Evolutionary conservation across 2,329 filamentous ascomycete genomes (phyloP).

Genomic region (Colletotrichum caudatum): DNA sequence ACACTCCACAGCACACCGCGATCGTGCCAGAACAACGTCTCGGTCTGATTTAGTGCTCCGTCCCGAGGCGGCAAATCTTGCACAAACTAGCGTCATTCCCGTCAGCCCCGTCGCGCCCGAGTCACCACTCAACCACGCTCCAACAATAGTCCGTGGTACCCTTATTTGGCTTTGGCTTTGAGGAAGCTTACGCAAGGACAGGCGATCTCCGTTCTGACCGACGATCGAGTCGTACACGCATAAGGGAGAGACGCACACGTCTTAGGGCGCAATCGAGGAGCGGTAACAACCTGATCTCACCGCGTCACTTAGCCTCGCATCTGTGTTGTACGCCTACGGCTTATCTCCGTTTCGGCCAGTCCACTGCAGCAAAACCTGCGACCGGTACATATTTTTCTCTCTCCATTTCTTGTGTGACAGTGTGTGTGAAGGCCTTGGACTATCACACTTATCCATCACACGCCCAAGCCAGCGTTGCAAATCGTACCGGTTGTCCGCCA

Average conservation of each 20-base stretch:
- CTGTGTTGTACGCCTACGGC: background rate
- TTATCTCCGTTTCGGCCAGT: conserved; percentile 1
- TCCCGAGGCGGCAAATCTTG: conserved; percentile 21
- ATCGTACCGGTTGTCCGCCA: conserved; percentile 19
- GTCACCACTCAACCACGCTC: conserved; percentile 10
- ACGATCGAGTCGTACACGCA: conserved; percentile 13
- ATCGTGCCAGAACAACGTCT: background rate
- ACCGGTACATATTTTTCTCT: background rate
- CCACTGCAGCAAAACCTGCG: background rate
- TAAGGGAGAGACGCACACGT: no score
- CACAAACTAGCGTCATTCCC: conserved; percentile 32
- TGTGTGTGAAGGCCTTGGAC: background rate
- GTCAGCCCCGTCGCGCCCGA: conserved; percentile 13
- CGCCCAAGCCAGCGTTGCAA: background rate
- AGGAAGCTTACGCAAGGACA: conserved; percentile 4
- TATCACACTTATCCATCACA: background rate
- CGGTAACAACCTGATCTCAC: background rate
- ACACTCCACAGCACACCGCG: conserved; percentile 22
- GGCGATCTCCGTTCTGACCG: conserved; percentile 31
- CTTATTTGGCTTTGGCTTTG: background rate
- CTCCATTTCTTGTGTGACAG: background rate
- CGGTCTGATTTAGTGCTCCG: conserved; percentile 18
- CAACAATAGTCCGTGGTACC: background rate
- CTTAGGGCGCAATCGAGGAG: background rate
- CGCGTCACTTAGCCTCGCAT: background rate